These are phyloP conservation scores for Microsporum audouinii DNA, from an alignment of 2,329 filamentous ascomycete genomes.

Conservation along the genomic window DNA sequence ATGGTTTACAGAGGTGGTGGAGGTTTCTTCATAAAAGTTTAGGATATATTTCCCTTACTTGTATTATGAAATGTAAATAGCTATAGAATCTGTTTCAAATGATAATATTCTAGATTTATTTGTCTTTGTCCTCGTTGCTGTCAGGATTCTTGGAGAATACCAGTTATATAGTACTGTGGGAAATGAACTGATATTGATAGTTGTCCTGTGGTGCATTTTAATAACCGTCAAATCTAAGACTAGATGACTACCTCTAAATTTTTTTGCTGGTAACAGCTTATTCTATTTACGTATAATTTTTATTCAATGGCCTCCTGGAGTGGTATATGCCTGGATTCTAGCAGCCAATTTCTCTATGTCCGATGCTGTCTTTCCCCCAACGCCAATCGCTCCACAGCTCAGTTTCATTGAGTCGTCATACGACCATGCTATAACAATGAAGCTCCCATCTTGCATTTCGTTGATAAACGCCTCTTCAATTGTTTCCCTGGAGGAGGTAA, in stretches of 20 bases:
- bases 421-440: background rate
- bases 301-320: background rate
- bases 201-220: too few species aligned
- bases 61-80: background rate
- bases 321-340: background rate
- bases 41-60: background rate
- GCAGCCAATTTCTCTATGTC: background rate
- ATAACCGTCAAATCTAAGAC: too few species aligned
- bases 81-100: background rate
- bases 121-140: background rate
- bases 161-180: too few species aligned
- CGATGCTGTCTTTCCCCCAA: background rate
- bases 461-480: background rate
- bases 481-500: background rate
- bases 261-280: background rate
- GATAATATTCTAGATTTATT: background rate
- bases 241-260: background rate
- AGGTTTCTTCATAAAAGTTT: slow-evolving; percentile 27
- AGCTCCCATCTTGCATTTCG: background rate
- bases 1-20: slow-evolving; percentile 73
- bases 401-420: background rate
- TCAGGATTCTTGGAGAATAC: too few species aligned
- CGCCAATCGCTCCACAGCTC: background rate
- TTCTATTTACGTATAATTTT: background rate
- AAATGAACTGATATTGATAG: too few species aligned